Evolutionary conservation across 2,329 filamentous ascomycete genomes (phyloP).

Genomic region (Cryphonectria radicalis): DNA sequence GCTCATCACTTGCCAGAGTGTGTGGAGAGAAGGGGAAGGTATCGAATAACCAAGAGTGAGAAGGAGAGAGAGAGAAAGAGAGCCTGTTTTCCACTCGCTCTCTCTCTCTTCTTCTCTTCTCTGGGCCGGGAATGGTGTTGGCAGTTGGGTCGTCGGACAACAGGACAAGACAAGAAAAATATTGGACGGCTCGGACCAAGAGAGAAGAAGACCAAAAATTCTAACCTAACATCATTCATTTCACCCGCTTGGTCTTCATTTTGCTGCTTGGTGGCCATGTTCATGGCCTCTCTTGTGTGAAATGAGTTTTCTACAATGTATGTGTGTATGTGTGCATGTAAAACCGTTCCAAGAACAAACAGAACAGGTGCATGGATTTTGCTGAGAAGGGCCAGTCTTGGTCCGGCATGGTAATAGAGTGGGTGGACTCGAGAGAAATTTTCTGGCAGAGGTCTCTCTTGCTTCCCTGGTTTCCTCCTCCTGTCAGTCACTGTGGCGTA

Average conservation of each 20-base stretch:
- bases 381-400: slow-evolving; percentile 46
- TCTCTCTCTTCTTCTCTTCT: background rate
- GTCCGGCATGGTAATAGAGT: slow-evolving; percentile 35
- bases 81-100: background rate
- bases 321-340: slow-evolving; percentile 32
- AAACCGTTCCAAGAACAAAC: slow-evolving; percentile 30
- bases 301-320: slow-evolving; percentile 26
- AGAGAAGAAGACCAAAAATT: slow-evolving; percentile 1
- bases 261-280: slow-evolving; percentile 37
- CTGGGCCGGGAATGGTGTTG: slow-evolving; percentile 10
- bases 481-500: background rate
- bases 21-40: slow-evolving; percentile 11
- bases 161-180: background rate
- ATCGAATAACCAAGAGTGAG: too few relatives aligned
- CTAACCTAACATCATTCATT: slow-evolving; percentile 17
- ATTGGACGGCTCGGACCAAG: slow-evolving; percentile 5
- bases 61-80: background rate
- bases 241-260: background rate
- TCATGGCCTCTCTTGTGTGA: slow-evolving; percentile 43
- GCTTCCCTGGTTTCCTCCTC: background rate
- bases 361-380: slow-evolving; percentile 36
- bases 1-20: background rate
- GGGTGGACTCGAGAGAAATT: background rate
- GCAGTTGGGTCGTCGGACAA: slow-evolving; percentile 3
- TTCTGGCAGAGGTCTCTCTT: background rate